A percentile compares a stretch with the other conserved stretches of the same genome.
Conservation (phyloP, 495 filamentous ascomycete species). For the Penicillium mononematosum region DNA sequence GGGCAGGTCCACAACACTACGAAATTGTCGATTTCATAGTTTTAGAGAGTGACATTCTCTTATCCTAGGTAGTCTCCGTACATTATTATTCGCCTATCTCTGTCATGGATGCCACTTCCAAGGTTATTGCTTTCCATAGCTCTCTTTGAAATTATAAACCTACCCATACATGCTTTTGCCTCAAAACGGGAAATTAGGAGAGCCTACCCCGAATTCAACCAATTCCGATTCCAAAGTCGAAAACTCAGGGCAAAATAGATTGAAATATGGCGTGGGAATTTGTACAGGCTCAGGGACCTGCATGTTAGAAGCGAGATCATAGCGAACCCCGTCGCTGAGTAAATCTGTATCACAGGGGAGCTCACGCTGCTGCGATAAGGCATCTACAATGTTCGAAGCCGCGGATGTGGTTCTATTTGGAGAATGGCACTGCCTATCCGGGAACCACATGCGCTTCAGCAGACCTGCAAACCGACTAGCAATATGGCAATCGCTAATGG, state of each 20-base stretch:
- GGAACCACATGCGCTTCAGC: slow-evolving; percentile 4
- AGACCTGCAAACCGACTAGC: slow-evolving; percentile 4
- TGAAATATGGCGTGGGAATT: slow-evolving; percentile 8
- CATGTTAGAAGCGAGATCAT: background rate
- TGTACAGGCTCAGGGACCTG: background rate
- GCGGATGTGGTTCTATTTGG: background rate
- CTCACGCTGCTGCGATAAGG: background rate
- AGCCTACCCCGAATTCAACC: background rate
- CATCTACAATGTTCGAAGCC: background rate
- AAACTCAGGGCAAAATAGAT: slow-evolving; percentile 9
- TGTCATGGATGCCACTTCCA: too few relatives aligned
- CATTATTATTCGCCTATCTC: too few relatives aligned
- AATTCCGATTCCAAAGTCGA: slow-evolving; percentile 7
- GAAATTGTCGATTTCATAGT: too few relatives aligned
- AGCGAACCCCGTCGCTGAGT: too few relatives aligned
- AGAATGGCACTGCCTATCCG: background rate
- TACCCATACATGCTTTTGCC: too few relatives aligned
- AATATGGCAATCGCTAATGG: slow-evolving; percentile 5
- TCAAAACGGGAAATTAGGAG: too few relatives aligned
- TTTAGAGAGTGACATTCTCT: too few relatives aligned
- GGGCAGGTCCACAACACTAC: too few relatives aligned
- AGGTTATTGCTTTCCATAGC: too few relatives aligned
- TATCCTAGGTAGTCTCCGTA: too few relatives aligned
- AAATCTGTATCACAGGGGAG: background rate
- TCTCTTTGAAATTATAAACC: too few relatives aligned